phyloP scores from a whole-genome alignment of 176 grass and related monocot species.

The Aegilops umbellulata region DNA sequence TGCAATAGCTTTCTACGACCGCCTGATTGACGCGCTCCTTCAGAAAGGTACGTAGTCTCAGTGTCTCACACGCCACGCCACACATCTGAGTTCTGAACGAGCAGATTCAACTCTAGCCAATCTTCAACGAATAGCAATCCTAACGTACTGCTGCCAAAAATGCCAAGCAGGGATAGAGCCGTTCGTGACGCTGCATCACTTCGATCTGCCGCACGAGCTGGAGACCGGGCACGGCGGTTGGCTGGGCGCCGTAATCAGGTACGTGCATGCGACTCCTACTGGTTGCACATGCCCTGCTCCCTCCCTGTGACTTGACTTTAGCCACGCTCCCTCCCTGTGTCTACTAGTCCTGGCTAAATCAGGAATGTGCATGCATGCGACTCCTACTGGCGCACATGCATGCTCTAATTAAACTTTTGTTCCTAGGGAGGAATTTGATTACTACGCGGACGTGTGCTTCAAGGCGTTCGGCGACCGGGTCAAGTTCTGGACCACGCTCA shows the following conservation, averaged over 20 bases:
- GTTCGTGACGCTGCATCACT: constrained; percentile 70
- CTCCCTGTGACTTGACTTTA: too few relatives aligned
- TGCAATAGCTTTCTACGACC: constrained; percentile 61
- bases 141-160: not conserved
- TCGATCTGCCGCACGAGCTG: constrained; percentile 62
- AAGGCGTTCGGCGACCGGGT: constrained; percentile 60
- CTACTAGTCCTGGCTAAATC: too few relatives aligned
- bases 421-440: constrained; percentile 49
- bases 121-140: not conserved
- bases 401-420: not conserved
- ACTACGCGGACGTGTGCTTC: constrained; percentile 71
- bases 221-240: constrained; percentile 42
- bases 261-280: not conserved
- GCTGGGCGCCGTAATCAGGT: constrained; percentile 54
- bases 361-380: too few relatives aligned
- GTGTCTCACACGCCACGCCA: too few relatives aligned
- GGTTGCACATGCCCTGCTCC: not conserved
- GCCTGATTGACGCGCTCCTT: constrained; percentile 44
- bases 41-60: constrained; percentile 36
- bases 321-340: not conserved
- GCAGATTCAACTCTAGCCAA: not conserved
- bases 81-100: accelerated
- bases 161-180: constrained; percentile 61
- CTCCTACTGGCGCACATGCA: too few relatives aligned
- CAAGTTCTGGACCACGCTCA: constrained; percentile 70